Evolutionary conservation across 495 filamentous ascomycete genomes (phyloP), one percentile per base, ranked within the genome.

Genomic region (Aspergillus ellipticus): DNA sequence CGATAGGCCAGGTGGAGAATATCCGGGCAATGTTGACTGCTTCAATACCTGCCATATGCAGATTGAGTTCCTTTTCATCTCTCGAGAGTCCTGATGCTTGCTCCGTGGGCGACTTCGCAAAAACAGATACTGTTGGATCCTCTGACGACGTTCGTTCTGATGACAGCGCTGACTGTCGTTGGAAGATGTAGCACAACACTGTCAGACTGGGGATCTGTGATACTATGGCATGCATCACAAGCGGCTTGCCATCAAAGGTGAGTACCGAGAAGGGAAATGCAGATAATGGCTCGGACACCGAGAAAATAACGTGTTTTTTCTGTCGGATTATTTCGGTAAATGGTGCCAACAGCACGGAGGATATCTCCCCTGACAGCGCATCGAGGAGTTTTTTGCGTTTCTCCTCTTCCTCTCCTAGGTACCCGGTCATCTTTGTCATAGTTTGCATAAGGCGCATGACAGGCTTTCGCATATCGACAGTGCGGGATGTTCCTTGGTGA

Each of bases 1-100:
- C 42, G 9, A 45, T 24, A 3, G 42, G 42, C 42, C 42, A 45
- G 19, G 42, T 45, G 6, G 42, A 45, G 42, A 45, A 45, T 15
- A 45, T 45, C 19, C 42, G 42, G 19, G 42, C 42, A 22, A 45
- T 45, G 8, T 45, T 45, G 42, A 45, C 42, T 45, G 42, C 42
- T 17, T 45, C 42, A 22, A 45, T 45, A 24, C 42, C 42, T 45
- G 42, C 42, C 42, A 45, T 45, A 22, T 45, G 42, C 6, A 45
- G 42, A 22, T 45, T 16, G 11, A 10, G 19, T 22, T 45, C 42
- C 4, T 20, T 15, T 3, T 5, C 42, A 15, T 19, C 42, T 45
- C 42, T 21, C 22, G 17, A 21, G 8, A 21, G 4, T 2, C 10
- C 19, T n/a, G 42, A 3, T 4, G 42, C 13, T 11, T 19, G 17